Evolutionary conservation across 164 flowering plant genomes (phyloP).

Genomic region (Akebia trifoliata): DNA sequence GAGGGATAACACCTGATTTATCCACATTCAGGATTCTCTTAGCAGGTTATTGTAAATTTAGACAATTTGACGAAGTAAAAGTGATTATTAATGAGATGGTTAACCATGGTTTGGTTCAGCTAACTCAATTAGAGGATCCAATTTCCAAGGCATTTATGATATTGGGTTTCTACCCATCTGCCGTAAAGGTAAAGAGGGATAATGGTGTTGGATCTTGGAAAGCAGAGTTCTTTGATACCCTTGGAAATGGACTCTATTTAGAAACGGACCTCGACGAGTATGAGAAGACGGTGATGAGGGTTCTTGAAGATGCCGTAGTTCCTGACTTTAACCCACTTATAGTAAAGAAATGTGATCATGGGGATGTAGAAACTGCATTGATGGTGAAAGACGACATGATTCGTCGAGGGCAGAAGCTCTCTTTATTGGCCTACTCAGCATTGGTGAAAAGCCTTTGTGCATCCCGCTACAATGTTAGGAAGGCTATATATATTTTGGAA

Average conservation of each 20-base stretch:
- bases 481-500: conserved; percentile 32
- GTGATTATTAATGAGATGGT: conserved; percentile 50
- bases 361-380: conserved; percentile 36
- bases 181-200: conserved; percentile 70
- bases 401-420: conserved; percentile 63
- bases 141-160: conserved; percentile 52
- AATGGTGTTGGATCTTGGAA: conserved; percentile 41
- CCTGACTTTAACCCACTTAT: conserved; percentile 55
- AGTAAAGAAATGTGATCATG: conserved; percentile 30
- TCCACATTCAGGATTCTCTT: conserved; percentile 58
- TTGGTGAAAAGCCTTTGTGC: conserved; percentile 38
- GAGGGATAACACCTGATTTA: conserved; percentile 35
- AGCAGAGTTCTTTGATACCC: conserved; percentile 67
- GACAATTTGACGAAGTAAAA: conserved; percentile 64
- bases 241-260: conserved; percentile 93
- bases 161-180: conserved; percentile 46
- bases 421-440: conserved; percentile 38
- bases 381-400: conserved; percentile 40
- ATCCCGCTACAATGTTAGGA: conserved; percentile 27
- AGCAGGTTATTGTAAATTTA: conserved; percentile 81
- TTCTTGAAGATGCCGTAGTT: conserved; percentile 53
- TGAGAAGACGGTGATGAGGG: conserved; percentile 37
- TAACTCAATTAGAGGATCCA: conserved; percentile 44
- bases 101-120: conserved; percentile 31
- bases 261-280: conserved; percentile 63